Evolutionary conservation across 495 filamentous ascomycete species (phyloP).

Genomic region (Saxispiralis lemnorum): DNA sequence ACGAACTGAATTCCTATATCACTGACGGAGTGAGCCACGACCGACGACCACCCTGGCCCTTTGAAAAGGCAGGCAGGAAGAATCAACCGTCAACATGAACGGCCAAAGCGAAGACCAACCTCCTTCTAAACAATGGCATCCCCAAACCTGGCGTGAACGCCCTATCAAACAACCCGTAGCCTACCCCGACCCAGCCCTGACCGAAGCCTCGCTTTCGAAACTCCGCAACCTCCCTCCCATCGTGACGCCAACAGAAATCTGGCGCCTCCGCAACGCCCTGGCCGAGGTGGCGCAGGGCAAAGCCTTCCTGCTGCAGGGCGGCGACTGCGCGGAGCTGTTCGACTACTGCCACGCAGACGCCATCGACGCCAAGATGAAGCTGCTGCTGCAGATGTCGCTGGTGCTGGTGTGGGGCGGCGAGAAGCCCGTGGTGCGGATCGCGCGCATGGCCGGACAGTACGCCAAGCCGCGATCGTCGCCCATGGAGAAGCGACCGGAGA

Average conservation of each 20-base stretch:
- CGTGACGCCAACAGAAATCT: slow-evolving; percentile 73
- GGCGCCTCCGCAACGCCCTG: slow-evolving; percentile 54
- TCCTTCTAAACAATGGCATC: slow-evolving; percentile 6
- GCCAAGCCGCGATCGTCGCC: slow-evolving; percentile 86
- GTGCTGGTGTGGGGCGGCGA: slow-evolving; percentile 78
- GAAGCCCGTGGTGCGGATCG: slow-evolving; percentile 87
- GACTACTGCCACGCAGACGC: slow-evolving; percentile 77
- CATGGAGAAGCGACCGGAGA: slow-evolving; percentile 37
- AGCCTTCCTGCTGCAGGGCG: slow-evolving; percentile 87
- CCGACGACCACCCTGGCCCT: too few relatives aligned
- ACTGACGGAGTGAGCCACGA: too few relatives aligned
- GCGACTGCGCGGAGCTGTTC: slow-evolving; percentile 93
- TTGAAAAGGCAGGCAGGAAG: too few relatives aligned
- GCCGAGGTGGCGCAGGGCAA: slow-evolving; percentile 79
- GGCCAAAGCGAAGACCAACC: background rate
- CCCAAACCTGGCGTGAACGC: slow-evolving; percentile 65
- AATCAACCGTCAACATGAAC: background rate
- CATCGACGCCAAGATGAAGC: slow-evolving; percentile 91
- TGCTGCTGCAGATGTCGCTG: slow-evolving; percentile 87
- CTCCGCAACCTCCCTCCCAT: slow-evolving; percentile 67
- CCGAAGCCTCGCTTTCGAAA: slow-evolving; percentile 49
- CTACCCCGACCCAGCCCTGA: slow-evolving; percentile 49
- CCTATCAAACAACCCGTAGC: slow-evolving; percentile 80
- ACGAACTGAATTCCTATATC: too few relatives aligned
- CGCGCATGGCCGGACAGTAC: slow-evolving; percentile 90